phyloP scores from a whole-genome alignment of 139 green algal species.

The Spirogloea muscicola region DNA sequence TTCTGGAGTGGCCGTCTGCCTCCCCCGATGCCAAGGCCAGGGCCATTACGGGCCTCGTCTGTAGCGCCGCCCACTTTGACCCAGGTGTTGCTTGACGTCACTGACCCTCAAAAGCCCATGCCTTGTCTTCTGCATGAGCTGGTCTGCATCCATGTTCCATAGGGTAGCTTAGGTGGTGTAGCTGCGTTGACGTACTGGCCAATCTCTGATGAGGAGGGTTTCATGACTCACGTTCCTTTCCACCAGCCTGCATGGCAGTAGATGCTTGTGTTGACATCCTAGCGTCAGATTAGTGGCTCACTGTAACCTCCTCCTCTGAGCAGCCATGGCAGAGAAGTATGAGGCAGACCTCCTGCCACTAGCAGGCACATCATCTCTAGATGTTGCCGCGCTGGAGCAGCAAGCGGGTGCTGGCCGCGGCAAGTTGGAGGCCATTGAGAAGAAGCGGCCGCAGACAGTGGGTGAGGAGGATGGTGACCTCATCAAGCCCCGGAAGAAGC shows the following conservation, averaged over 20 bases:
- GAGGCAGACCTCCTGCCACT: slow-evolving; percentile 14
- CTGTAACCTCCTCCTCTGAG: not conserved
- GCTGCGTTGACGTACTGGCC: not conserved
- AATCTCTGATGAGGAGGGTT: too few relatives aligned
- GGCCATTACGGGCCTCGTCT: slow-evolving; percentile 32
- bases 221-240: not conserved
- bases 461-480: not conserved
- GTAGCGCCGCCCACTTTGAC: slow-evolving; percentile 34
- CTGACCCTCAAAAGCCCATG: not conserved
- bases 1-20: slow-evolving; percentile 10
- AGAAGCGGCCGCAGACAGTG: not conserved
- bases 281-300: too few relatives aligned
- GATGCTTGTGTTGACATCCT: not conserved
- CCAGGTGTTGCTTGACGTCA: slow-evolving; percentile 14
- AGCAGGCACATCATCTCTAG: slow-evolving; percentile 8
- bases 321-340: slow-evolving; percentile 15
- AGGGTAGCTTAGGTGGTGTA: not conserved
- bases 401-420: not conserved
- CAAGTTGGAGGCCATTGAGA: not conserved
- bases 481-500: slow-evolving; percentile 14
- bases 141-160: not conserved
- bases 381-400: slow-evolving; percentile 19
- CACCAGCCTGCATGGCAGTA: too few relatives aligned
- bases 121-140: not conserved
- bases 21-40: slow-evolving; percentile 1